phyloP scores from a whole-genome alignment of 2,329 filamentous ascomycete species.

The Mycosphaerella sp. region DNA sequence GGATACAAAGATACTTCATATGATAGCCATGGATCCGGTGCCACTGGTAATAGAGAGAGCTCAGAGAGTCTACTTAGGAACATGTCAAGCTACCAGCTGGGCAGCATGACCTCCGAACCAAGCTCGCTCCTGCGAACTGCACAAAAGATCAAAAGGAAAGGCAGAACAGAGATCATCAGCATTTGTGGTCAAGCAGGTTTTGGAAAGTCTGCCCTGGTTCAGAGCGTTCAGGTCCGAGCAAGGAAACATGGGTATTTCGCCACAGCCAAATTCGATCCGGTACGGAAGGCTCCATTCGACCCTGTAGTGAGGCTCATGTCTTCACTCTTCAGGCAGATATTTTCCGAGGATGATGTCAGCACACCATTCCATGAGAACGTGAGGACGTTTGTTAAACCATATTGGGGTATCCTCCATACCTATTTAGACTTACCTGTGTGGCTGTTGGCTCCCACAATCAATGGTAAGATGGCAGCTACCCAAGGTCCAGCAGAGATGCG shows the following conservation, averaged over 20 bases:
- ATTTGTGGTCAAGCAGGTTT: slow-evolving; percentile 53
- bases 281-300: slow-evolving; percentile 55
- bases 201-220: slow-evolving; percentile 56
- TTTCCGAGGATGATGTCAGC: slow-evolving; percentile 57
- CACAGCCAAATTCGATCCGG: slow-evolving; percentile 54
- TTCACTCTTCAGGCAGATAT: slow-evolving; percentile 58
- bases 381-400: slow-evolving; percentile 49
- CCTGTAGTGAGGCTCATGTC: slow-evolving; percentile 56
- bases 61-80: slow-evolving; percentile 22
- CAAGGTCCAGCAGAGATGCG: slow-evolving; percentile 2
- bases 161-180: slow-evolving; percentile 55
- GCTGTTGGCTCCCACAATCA: slow-evolving; percentile 35
- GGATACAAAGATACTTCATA: slow-evolving; percentile 14
- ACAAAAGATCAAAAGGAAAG: slow-evolving; percentile 47
- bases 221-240: slow-evolving; percentile 52
- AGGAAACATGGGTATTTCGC: slow-evolving; percentile 56
- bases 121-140: slow-evolving; percentile 36
- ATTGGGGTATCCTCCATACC: slow-evolving; percentile 52
- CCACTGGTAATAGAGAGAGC: slow-evolving; percentile 8
- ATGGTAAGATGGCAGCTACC: slow-evolving; percentile 19
- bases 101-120: slow-evolving; percentile 20
- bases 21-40: slow-evolving; percentile 21
- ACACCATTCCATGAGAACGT: slow-evolving; percentile 57
- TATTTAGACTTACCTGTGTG: slow-evolving; percentile 65
- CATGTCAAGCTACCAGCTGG: slow-evolving; percentile 13